phyloP scores from a whole-genome alignment of 1,284 basidiomycete genomes.

The Leccinum huronense region DNA sequence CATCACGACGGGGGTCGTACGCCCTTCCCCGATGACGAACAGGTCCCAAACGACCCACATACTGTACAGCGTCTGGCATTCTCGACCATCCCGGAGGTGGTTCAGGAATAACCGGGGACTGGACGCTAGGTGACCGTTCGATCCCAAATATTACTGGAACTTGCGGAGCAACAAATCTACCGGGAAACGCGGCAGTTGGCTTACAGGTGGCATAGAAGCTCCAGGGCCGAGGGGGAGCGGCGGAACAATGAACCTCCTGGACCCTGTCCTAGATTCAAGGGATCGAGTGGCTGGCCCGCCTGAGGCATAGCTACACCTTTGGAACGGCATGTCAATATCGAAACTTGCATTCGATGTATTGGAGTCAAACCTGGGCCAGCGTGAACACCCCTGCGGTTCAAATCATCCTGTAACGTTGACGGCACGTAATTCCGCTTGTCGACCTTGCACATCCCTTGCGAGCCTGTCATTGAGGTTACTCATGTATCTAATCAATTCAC shows the following conservation, averaged over 20 bases:
- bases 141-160: conserved; percentile 31
- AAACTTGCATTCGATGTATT: not conserved
- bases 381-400: conserved; percentile 37
- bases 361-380: conserved; percentile 24
- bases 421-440: conserved; percentile 66
- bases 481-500: conserved; percentile 76
- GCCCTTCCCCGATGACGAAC: conserved; percentile 22
- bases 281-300: conserved; percentile 4
- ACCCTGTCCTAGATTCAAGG: conserved; percentile 14
- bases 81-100: conserved; percentile 19
- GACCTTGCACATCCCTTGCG: conserved; percentile 67
- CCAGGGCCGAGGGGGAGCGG: conserved; percentile 21
- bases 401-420: conserved; percentile 54
- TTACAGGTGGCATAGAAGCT: conserved; percentile 20
- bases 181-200: conserved; percentile 22
- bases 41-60: conserved; percentile 14
- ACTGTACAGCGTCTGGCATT: conserved; percentile 31
- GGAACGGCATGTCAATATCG: conserved; percentile 9
- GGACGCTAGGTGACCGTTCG: conserved; percentile 15
- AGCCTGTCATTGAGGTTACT: conserved; percentile 70
- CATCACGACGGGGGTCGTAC: conserved; percentile 13
- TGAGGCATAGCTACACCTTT: conserved; percentile 32
- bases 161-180: conserved; percentile 31
- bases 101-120: conserved; percentile 29
- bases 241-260: conserved; percentile 25